Base-by-base conservation (phyloP, 768 basidiomycete genomes). In the Russula compacta region DNA sequence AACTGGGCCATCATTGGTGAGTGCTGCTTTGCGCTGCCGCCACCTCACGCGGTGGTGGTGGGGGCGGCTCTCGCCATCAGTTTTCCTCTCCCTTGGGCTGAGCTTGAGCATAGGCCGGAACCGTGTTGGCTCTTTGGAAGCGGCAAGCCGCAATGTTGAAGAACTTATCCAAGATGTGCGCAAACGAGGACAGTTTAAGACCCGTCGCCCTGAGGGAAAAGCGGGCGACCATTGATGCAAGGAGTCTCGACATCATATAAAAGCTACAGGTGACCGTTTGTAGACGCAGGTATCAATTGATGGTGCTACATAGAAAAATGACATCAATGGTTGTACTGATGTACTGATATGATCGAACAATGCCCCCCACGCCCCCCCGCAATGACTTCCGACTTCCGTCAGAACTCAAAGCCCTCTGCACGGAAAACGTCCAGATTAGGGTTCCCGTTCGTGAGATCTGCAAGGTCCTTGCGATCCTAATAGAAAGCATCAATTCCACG, bases 1-100 rank as follows among this genome's bases (percentile, higher is more conserved):
- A 93, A 93, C 69, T 97, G 94, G 92, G 90, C 87, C 0, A 80
- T 97, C 53, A 73, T 95, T 35, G 94, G 95, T 93, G 54, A 40
- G 56, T 60, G 7, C 14, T 44, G 21, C 11, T 12, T 29, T 29
- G 21, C 2, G 14, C 24, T 29, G 24, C 24, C 24, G 24, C 24
- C 24, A 29, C 24, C 24, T 29, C 2, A 29, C 24, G 24, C 24
- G 24, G 24, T 29, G 1, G 24, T 29, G 24, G 24, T 1, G 29
- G 17, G 17, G 39, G 39, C 12, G 29, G 39, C 17, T 63, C 12
- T 12, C 24, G 29, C 48, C 3, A 12, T 8, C 7, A 4, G 39
- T n/a, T 64, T 60, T 7, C 40, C 10, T 11, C 24, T 9, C 40
- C 8, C n/a, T 53, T 54, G 48, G 49, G 42, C 50, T 46, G 40